phyloP scores from a whole-genome alignment of 768 basidiomycete genomes.

The Suillus placidus region DNA sequence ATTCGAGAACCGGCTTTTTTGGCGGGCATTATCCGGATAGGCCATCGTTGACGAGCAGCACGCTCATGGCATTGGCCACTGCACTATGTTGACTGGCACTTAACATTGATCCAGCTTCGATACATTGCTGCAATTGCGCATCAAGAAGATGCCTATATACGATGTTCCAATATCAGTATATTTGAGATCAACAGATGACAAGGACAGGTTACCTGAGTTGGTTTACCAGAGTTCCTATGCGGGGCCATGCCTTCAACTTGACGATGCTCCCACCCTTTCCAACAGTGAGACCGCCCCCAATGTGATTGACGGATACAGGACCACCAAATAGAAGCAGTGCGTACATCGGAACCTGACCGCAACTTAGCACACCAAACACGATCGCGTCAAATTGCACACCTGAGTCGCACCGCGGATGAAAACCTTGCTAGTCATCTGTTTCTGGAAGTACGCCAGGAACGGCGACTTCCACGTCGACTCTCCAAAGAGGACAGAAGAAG shows the following conservation, averaged over 20 bases:
- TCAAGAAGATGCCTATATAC: conserved; percentile 64
- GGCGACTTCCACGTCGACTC: conserved; percentile 73
- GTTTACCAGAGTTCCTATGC: conserved; percentile 88
- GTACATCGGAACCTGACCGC: conserved; percentile 77
- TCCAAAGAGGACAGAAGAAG: conserved; percentile 77
- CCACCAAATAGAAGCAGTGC: conserved; percentile 86
- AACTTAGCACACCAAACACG: neutral
- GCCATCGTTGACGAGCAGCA: conserved; percentile 42
- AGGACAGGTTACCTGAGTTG: conserved; percentile 64
- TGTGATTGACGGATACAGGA: conserved; percentile 73
- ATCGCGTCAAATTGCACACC: conserved; percentile 43
- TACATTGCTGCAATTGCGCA: conserved; percentile 60
- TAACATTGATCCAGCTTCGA: conserved; percentile 62
- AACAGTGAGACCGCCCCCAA: conserved; percentile 74
- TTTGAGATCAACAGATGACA: neutral
- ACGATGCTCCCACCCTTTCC: conserved; percentile 55
- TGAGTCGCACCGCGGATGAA: conserved; percentile 88
- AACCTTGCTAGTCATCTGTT: conserved; percentile 79
- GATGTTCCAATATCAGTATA: conserved; percentile 1
- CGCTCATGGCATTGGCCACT: conserved; percentile 51
- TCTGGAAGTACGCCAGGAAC: conserved; percentile 83
- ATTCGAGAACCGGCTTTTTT: neutral
- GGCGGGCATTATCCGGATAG: conserved; percentile 12
- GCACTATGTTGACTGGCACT: conserved; percentile 52
- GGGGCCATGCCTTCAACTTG: conserved; percentile 80